phyloP scores from a whole-genome alignment of 2,329 filamentous ascomycete species.

The Clarireedia sp. region DNA sequence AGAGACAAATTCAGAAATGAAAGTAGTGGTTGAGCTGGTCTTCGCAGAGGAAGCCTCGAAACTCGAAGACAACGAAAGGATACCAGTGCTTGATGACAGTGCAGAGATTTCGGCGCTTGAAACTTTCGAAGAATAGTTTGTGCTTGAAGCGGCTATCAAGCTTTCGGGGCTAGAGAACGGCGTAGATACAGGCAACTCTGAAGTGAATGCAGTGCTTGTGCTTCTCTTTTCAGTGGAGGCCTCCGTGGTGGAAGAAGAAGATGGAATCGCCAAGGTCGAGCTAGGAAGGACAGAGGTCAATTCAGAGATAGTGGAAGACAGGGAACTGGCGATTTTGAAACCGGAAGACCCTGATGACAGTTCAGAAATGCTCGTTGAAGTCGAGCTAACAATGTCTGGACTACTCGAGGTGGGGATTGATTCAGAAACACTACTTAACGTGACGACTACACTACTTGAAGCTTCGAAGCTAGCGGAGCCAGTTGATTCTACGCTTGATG shows the following conservation, averaged over 20 bases:
- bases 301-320: background rate
- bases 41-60: background rate
- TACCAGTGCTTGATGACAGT: background rate
- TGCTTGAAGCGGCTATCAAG: background rate
- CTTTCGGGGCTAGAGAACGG: background rate
- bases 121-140: background rate
- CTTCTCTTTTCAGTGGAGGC: no score
- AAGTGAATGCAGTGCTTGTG: no score
- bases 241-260: background rate
- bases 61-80: background rate
- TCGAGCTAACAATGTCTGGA: background rate
- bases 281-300: background rate
- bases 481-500: no score
- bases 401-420: background rate
- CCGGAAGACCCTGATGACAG: background rate
- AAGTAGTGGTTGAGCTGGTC: background rate
- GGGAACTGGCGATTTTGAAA: background rate
- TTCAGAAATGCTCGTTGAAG: background rate
- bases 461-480: no score
- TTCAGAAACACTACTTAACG: background rate
- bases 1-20: background rate
- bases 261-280: background rate
- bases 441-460: no score
- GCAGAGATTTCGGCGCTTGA: background rate
- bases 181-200: no score